A percentile compares a stretch with the other conserved stretches of the same genome.
Evolutionary conservation across 257 asterid species (phyloP).

Genomic region (Primulina tabacum): DNA sequence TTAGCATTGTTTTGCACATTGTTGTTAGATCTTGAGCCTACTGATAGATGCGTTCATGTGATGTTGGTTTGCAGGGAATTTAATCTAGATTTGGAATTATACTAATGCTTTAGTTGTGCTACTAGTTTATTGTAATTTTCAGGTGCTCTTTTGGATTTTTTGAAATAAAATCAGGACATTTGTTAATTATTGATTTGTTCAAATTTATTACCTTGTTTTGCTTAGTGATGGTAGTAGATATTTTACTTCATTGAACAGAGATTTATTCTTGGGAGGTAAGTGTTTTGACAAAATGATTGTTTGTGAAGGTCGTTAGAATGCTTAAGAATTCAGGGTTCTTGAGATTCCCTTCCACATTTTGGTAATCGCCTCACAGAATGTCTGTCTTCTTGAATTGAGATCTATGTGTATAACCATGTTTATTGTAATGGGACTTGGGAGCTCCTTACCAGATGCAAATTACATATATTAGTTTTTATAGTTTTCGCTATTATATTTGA

Average conservation of each 20-base stretch:
- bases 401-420: too few species aligned
- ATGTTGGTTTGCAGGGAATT: conserved; percentile 1
- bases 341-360: neutral
- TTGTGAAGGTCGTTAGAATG: neutral
- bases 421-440: neutral
- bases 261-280: too few species aligned
- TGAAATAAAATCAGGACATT: neutral
- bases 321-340: neutral
- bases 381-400: too few species aligned
- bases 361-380: neutral
- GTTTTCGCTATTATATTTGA: too few species aligned
- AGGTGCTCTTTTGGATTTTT: conserved; percentile 2
- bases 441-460: neutral
- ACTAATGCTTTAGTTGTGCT: neutral
- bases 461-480: neutral
- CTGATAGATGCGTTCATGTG: neutral
- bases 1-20: neutral
- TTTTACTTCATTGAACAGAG: too few species aligned
- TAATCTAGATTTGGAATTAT: neutral
- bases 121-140: neutral
- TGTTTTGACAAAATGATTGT: neutral
- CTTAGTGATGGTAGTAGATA: too few species aligned
- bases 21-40: neutral
- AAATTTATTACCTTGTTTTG: neutral
- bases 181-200: neutral